Evolutionary conservation across 2,329 filamentous ascomycete species (phyloP).

Genomic region (Neonectria coccinea): DNA sequence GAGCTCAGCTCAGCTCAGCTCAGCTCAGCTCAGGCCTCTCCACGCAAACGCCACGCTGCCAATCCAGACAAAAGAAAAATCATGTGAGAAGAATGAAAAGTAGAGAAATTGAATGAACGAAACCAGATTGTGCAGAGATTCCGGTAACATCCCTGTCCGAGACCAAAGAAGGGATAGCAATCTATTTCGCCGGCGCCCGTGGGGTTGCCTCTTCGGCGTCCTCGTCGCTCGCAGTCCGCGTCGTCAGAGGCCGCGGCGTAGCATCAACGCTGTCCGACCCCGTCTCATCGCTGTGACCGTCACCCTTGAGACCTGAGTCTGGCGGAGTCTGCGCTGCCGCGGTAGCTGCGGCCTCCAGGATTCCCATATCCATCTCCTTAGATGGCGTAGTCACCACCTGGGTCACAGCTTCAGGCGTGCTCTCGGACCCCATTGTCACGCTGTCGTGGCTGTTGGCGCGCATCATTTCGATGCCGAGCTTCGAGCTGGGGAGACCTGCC

Average conservation of each 20-base stretch:
- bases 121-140: conserved; percentile 24
- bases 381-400: conserved; percentile 63
- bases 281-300: conserved; percentile 23
- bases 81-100: conserved; percentile 19
- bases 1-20: conserved; percentile 30
- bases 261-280: conserved; percentile 51
- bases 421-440: conserved; percentile 66
- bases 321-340: conserved; percentile 43
- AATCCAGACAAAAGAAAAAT: conserved; percentile 44
- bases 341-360: conserved; percentile 39
- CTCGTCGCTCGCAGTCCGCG: conserved; percentile 29
- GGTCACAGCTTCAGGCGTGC: conserved; percentile 63
- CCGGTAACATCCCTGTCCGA: not conserved
- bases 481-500: conserved; percentile 78
- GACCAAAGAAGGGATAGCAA: not conserved
- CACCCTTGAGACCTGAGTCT: conserved; percentile 32
- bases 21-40: conserved; percentile 31
- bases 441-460: conserved; percentile 94
- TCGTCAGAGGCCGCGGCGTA: conserved; percentile 56
- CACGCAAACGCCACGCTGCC: conserved; percentile 47
- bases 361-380: conserved; percentile 53
- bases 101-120: conserved; percentile 19
- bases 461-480: conserved; percentile 98
- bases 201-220: conserved; percentile 56
- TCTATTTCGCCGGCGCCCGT: conserved; percentile 48